Percentiles rank a stretch among this genome's conserved stretches.
Conservation (phyloP, 2,329 filamentous ascomycete genomes). For the Talaromyces sp. region DNA sequence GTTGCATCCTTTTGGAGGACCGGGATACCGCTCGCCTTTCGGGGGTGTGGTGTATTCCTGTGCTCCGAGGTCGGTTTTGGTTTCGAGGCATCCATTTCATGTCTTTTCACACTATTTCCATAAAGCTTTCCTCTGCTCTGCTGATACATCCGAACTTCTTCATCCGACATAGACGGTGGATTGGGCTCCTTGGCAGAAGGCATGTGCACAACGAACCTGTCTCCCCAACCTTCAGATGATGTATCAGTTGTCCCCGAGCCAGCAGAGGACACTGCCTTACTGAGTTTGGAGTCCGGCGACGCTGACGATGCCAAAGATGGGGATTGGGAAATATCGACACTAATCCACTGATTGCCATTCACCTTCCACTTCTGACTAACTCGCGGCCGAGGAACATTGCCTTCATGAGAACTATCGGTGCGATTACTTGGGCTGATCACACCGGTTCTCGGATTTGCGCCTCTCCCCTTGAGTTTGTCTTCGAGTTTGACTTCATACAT, state of each 20-base stretch:
- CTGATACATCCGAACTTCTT: constrained; percentile 37
- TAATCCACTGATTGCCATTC: constrained; percentile 32
- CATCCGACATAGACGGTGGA: constrained; percentile 33
- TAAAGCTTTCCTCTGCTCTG: constrained; percentile 23
- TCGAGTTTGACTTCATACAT: constrained; percentile 20
- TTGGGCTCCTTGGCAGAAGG: constrained; percentile 38
- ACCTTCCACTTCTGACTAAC: constrained; percentile 26
- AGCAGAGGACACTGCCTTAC: constrained; percentile 25
- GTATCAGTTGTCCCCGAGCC: constrained; percentile 23
- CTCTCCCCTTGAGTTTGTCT: constrained; percentile 28
- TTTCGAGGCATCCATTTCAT: constrained; percentile 12
- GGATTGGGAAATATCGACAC: constrained; percentile 21
- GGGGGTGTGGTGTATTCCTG: not conserved
- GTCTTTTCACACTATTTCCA: constrained; percentile 20
- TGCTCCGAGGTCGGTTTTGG: constrained; percentile 25
- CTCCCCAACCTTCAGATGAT: constrained; percentile 32
- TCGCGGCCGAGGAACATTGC: constrained; percentile 8
- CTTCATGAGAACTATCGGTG: constrained; percentile 16
- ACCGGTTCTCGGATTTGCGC: constrained; percentile 30
- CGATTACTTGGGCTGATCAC: constrained; percentile 31
- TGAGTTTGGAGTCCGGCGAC: constrained; percentile 12
- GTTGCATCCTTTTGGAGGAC: not conserved
- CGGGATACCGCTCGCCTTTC: constrained; percentile 3
- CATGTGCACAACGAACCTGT: constrained; percentile 41
- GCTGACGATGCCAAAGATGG: constrained; percentile 15